phyloP scores from a whole-genome alignment of 1,284 basidiomycete genomes.

The Pseudomicrostroma phylloplanum region DNA sequence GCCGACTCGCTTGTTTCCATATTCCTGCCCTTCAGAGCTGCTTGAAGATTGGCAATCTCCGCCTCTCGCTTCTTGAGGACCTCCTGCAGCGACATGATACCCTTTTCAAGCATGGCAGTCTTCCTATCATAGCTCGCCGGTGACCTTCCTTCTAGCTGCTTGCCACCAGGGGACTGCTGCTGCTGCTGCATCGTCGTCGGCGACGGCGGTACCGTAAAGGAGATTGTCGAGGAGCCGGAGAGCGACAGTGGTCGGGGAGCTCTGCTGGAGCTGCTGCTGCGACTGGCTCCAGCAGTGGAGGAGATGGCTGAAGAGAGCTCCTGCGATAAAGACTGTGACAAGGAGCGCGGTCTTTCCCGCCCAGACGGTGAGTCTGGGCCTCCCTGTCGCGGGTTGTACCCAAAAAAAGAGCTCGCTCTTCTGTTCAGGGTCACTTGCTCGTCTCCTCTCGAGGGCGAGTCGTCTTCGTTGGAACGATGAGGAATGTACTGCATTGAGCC shows the following conservation, averaged over 20 bases:
- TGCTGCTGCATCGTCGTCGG: constrained; percentile 28
- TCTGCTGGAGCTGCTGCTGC: neutral
- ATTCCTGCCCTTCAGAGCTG: constrained; percentile 12
- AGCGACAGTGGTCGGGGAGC: neutral
- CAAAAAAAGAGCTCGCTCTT: constrained; percentile 40
- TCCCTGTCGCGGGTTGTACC: constrained; percentile 30
- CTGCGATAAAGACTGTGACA: constrained; percentile 37
- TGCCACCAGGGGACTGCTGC: constrained; percentile 22
- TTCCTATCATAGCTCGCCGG: constrained; percentile 39
- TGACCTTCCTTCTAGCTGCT: constrained; percentile 11
- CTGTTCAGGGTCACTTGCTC: constrained; percentile 25
- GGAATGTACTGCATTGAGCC: constrained; percentile 1
- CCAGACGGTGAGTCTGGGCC: too few species aligned
- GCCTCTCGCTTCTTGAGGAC: constrained; percentile 41
- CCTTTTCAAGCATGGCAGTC: constrained; percentile 37
- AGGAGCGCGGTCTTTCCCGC: constrained; percentile 8
- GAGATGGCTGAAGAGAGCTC: constrained; percentile 34
- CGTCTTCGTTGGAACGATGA: neutral
- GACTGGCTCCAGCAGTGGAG: constrained; percentile 9
- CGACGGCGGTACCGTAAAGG: constrained; percentile 25
- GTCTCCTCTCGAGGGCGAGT: neutral
- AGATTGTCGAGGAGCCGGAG: constrained; percentile 2
- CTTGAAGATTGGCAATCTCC: constrained; percentile 29
- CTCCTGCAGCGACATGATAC: constrained; percentile 35
- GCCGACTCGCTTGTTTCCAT: neutral